Evolutionary conservation across 2,329 filamentous ascomycete species (phyloP).

Genomic region (Fusarium oxysporum): DNA sequence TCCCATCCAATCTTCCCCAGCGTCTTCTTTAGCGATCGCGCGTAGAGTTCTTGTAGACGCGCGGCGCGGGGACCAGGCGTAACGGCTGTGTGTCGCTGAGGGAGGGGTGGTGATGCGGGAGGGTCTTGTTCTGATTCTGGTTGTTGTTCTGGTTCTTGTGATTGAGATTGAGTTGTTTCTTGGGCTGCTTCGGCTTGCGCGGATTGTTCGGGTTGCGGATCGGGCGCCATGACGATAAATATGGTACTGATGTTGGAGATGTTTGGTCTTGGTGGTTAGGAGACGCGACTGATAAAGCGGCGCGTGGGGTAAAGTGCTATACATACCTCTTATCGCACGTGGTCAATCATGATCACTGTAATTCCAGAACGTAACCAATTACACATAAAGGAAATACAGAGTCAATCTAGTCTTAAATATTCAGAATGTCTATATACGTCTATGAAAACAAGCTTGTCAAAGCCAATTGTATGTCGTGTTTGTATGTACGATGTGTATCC

Average conservation of each 20-base stretch:
- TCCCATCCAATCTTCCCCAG: slow-evolving; percentile 66
- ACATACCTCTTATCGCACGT: slow-evolving; percentile 33
- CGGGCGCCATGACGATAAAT: slow-evolving; percentile 33
- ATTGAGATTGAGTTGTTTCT: not conserved
- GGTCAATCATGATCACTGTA: not conserved
- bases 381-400: not conserved
- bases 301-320: slow-evolving; percentile 34
- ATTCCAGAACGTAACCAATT: not conserved
- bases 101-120: slow-evolving; percentile 54
- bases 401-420: not conserved
- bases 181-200: not conserved
- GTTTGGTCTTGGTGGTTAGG: slow-evolving; percentile 15
- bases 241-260: slow-evolving; percentile 6
- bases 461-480: slow-evolving; percentile 15
- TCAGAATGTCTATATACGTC: slow-evolving; percentile 16
- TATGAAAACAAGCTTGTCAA: slow-evolving; percentile 35
- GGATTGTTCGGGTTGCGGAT: slow-evolving; percentile 14
- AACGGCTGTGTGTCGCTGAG: slow-evolving; percentile 55
- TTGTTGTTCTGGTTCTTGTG: slow-evolving; percentile 21
- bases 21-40: slow-evolving; percentile 63
- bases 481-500: slow-evolving; percentile 17
- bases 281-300: slow-evolving; percentile 39
- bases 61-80: slow-evolving; percentile 68
- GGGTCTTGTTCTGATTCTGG: slow-evolving; percentile 17
- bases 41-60: slow-evolving; percentile 66